These are phyloP conservation scores for Colletotrichum chrysophilum DNA, from an alignment of 2,329 filamentous ascomycete genomes.

Conservation along the genomic window DNA sequence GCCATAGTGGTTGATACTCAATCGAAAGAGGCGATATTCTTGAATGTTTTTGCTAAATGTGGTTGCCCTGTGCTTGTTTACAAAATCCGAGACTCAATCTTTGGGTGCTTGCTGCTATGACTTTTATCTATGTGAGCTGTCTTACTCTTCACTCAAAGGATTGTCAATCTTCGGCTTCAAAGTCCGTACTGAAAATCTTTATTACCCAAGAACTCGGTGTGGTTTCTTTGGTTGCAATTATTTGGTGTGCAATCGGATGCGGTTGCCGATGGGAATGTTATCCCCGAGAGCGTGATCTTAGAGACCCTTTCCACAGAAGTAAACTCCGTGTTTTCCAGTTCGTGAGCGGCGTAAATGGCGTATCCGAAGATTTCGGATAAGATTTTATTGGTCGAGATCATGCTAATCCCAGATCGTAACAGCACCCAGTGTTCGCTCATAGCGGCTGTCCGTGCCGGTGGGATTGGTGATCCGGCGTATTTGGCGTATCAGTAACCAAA, in stretches of 20 bases:
- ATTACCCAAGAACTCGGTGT: neutral
- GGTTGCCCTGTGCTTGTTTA: neutral
- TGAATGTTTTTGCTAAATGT: neutral
- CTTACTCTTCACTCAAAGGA: accelerated
- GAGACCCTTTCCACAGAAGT: neutral
- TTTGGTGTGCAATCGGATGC: neutral
- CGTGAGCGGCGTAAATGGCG: neutral
- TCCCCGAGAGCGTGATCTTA: neutral
- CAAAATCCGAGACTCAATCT: neutral
- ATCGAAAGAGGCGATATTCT: neutral
- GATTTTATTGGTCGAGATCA: neutral
- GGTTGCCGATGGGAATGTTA: neutral
- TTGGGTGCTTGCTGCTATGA: accelerated
- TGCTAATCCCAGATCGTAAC: neutral
- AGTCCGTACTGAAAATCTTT: neutral
- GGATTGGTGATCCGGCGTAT: neutral
- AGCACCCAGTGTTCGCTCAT: neutral
- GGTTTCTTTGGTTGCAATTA: neutral
- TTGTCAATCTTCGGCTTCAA: neutral
- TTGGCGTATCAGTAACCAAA: neutral
- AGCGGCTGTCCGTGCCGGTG: neutral
- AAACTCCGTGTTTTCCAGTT: neutral
- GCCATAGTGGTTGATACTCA: neutral
- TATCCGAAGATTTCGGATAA: neutral
- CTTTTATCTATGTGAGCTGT: neutral